Evolutionary conservation across 1,284 basidiomycete genomes (phyloP), one percentile per base, ranked within the genome.

Genomic region (Pterula multifida): DNA sequence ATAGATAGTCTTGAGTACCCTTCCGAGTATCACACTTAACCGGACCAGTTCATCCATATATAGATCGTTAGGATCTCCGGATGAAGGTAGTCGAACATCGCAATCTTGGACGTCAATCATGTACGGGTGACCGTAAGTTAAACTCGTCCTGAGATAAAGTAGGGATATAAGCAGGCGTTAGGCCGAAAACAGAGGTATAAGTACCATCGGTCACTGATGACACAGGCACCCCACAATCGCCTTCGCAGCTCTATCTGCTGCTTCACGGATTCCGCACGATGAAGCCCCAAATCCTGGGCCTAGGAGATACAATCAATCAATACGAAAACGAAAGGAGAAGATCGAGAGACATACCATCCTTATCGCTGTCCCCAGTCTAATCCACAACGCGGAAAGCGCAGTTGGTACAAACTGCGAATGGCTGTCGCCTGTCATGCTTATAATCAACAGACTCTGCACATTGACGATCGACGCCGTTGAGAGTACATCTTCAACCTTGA

Each of bases 41-140:
- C 91, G 83, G 52, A 93, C 81, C 55, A 95, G 79, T 66, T 93
- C 88, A 57, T 86, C 82, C 71, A 89, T 77, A 65, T 90, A 90
- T 55, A 81, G 69, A 56, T 84, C 80, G 39, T 78, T 73, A 19
- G 77, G 73, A 57, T 87, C 80, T 15, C 75, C 88, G 48, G 81
- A 87, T 57, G 74, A 89, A 2, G 90, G 91, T 28, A 95, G 69
- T 42, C 91, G 81, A 12, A 88, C 86, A 64, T 97, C 93, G 65
- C 93, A 97, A 64, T 96, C 93, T 56, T 85, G 80, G 2, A 96
- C 78, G 63, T 95, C 90, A 56, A 96, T 92, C 81, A 93, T 86
- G 63, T 83, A 85, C 2, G 93, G 89, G 58, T 89, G 86, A 1
- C 89, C 89, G 60, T 86, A 91, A 32, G 85, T 79, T 39, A 85